Evolutionary conservation across 441 rosid genomes (phyloP), one percentile per base, ranked within the genome.

Genomic region (Gossypium schwendimanii): DNA sequence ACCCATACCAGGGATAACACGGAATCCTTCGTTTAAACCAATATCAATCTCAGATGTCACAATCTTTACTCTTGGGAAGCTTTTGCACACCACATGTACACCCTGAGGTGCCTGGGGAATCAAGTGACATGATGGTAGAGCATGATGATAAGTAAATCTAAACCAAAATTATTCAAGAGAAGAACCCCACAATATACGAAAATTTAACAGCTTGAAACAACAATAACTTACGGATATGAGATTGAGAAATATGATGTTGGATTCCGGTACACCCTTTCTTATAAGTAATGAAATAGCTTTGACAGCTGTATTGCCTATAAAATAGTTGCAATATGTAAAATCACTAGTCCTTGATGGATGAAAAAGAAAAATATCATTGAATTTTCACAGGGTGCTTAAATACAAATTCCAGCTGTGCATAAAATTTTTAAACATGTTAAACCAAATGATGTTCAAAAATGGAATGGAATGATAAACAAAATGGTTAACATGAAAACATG

Each of bases 1-100:
- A 2, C 98, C 99, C 98, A 92, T 92, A 39, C 99, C 99, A 1
- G 98, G 99, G 53, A 95, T 70, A 20, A 95, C 98, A 20, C 99
- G 91, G 80, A 84, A 95, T 80, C 87, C 96, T 78, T 87, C 81
- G 20, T 91, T 95, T 84, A 93, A 76, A 3, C 96, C 99, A 21
- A 64, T 84, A 60, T 95, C 97, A 12, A 95, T 93, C 88, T 95
- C 98, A 31, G 98, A 95, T 7, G 97, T 95, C 78, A 95, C 97
- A 45, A 91, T 91, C 91, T 95, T 93, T 67, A 93, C 73, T 79
- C 97, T 89, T 39, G 98, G 99, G 84, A 88, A 91, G 65, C 81
- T 86, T 86, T 86, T 87, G 91, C 98, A 91, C 66, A 95, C 98
- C 83, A 91, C 88, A 77, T 95, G 98, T 57, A 95, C 99, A 79